Percentiles rank a stretch among this genome's conserved stretches.
Conservation (phyloP, 257 asterid genomes). For the Nicotiana undulata region DNA sequence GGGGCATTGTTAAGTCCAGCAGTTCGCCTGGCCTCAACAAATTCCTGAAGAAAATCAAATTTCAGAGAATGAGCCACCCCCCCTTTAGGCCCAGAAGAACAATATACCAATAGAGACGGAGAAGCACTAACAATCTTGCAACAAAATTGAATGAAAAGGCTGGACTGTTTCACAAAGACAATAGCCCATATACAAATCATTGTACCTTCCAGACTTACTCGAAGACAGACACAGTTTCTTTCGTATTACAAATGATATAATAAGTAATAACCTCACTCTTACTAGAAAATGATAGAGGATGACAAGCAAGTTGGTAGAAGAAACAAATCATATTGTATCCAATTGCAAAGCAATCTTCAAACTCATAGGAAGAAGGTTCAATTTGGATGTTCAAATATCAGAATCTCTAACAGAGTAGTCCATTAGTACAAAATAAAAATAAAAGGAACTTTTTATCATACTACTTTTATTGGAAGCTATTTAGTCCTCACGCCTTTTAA, state of each 20-base stretch:
- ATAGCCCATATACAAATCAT: neutral
- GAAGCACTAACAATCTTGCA: neutral
- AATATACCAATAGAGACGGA: neutral
- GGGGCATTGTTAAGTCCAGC: slow-evolving; percentile 91
- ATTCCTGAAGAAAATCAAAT: slow-evolving; percentile 47
- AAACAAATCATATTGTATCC: neutral
- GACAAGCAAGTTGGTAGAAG: neutral
- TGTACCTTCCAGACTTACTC: neutral
- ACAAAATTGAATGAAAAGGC: neutral
- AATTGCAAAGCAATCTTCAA: neutral
- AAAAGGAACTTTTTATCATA: neutral
- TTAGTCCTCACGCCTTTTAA: neutral
- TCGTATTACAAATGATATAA: neutral
- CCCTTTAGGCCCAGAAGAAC: neutral
- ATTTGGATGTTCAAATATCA: slow-evolving; percentile 2
- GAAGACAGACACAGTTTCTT: neutral
- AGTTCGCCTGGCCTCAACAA: slow-evolving; percentile 86
- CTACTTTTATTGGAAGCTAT: neutral
- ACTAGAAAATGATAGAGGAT: neutral
- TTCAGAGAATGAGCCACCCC: neutral
- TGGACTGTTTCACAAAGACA: neutral
- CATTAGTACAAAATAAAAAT: neutral
- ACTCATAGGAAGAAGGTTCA: neutral
- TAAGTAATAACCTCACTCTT: neutral
- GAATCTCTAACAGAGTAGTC: neutral